Evolutionary conservation across 768 basidiomycete species (phyloP).

Genomic region (Kwoniella newhampshirensis): DNA sequence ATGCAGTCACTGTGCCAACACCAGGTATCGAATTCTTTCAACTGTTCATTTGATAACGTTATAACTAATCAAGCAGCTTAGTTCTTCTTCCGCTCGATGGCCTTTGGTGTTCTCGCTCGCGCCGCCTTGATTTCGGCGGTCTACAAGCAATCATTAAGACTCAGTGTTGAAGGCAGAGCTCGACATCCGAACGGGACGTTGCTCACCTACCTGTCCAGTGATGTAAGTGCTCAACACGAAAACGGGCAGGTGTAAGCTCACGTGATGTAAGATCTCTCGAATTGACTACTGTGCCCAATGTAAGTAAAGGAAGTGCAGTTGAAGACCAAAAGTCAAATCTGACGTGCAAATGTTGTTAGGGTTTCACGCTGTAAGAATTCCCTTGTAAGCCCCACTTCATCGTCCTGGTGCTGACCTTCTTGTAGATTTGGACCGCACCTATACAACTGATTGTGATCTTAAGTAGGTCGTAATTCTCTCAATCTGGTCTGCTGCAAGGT

Average conservation of each 20-base stretch:
- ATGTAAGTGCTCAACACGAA: constrained; percentile 57
- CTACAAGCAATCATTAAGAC: constrained; percentile 31
- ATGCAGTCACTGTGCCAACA: constrained; percentile 47
- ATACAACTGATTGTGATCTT: constrained; percentile 64
- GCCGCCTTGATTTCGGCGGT: constrained; percentile 46
- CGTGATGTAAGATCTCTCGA: constrained; percentile 30
- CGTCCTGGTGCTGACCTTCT: constrained; percentile 2
- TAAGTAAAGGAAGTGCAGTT: constrained; percentile 17
- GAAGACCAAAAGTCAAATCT: background rate
- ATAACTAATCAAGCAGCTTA: too few relatives aligned
- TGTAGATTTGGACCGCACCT: constrained; percentile 65
- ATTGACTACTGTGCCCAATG: constrained; percentile 63
- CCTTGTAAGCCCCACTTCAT: background rate
- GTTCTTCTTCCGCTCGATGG: constrained; percentile 54
- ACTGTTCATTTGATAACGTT: too few relatives aligned
- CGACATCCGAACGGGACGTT: constrained; percentile 53
- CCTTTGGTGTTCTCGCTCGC: constrained; percentile 43
- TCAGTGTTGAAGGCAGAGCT: constrained; percentile 27
- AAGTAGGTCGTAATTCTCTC: constrained; percentile 52
- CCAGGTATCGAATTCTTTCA: too few relatives aligned
- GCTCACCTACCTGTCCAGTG: constrained; percentile 57
- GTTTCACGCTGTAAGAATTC: constrained; percentile 57
- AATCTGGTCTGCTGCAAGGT: constrained; percentile 10
- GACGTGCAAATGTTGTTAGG: constrained; percentile 11
- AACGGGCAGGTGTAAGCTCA: background rate